Base-by-base conservation (phyloP, 768 basidiomycete species). In the Neoboletus subvelutipes region DNA sequence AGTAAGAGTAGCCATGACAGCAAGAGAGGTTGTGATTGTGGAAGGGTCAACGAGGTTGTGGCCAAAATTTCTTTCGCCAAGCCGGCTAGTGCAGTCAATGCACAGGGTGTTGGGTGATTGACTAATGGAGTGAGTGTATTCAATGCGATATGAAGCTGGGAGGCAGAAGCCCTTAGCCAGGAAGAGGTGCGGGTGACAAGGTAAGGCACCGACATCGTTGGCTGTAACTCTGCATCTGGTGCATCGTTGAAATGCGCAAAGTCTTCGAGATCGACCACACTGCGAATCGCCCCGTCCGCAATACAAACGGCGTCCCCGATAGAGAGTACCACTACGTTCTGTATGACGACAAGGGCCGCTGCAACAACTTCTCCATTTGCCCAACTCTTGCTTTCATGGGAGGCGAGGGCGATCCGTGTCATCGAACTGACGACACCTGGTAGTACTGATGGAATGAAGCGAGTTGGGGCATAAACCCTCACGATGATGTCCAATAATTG, bases 381-480 rank as follows among this genome's bases (percentile, higher is more conserved):
- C 86, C 88, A 92, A 24, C 83, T 83, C 66, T 83, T 88, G 29
- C 70, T 73, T 28, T 76, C 71, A 5, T 77, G 72, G 18, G 73
- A 69, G 11, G 83, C 88, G 1, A 90, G 76, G 6, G 87, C 80
- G 15, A 92, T 71, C 64, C 87, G 92, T 29, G 81, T 82, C 83
- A 89, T 87, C 18, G 80, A 71, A 64, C 92, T 94, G 57, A 92
- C 80, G 33, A 89, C 80, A 1, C 95, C 95, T 1, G 95, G 95
- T 29, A 98, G 75, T 28, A 98, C 77, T 13, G 88, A 84, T n/a
- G 83, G 81, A 18, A 73, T 58, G 58, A 85, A 78, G 61, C 84
- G 83, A 10, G 78, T 66, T 5, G 81, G 76, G 1, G 81, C 71
- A 62, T 81, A 84, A 5, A 64, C 52, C 10, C 62, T 56, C 55